Percentiles rank a stretch among this genome's conserved stretches.
These are phyloP conservation scores for Lasiodiplodia sp. DNA, from an alignment of 2,329 filamentous ascomycete species.

Conservation along the genomic window DNA sequence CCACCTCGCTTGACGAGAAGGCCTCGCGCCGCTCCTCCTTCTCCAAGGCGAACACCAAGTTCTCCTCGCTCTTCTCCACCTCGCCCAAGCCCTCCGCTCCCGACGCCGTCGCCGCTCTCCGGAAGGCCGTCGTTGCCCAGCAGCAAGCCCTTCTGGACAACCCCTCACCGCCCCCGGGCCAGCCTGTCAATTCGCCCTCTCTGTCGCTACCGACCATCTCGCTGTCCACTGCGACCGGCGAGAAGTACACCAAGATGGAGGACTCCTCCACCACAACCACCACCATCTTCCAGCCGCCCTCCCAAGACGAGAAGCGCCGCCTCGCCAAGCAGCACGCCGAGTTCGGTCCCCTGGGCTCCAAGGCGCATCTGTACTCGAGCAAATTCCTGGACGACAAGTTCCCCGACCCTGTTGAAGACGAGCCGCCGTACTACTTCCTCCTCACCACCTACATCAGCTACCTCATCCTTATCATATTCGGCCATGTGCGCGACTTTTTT, in stretches of 20 bases:
- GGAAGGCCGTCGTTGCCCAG: constrained; percentile 68
- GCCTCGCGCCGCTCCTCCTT: constrained; percentile 57
- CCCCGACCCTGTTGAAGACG: constrained; percentile 85
- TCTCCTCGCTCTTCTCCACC: constrained; percentile 82
- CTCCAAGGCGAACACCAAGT: constrained; percentile 69
- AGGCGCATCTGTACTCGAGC: constrained; percentile 87
- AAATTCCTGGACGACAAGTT: constrained; percentile 83
- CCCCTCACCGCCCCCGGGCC: constrained; percentile 58
- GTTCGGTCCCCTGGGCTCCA: constrained; percentile 84
- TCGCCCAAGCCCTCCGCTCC: constrained; percentile 73
- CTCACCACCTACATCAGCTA: constrained; percentile 99
- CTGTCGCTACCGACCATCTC: constrained; percentile 89
- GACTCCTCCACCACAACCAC: constrained; percentile 54
- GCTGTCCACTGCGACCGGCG: constrained; percentile 82
- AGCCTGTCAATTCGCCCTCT: constrained; percentile 73
- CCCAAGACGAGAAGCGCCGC: constrained; percentile 79
- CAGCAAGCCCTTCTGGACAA: constrained; percentile 68
- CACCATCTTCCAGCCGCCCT: constrained; percentile 85
- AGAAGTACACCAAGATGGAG: constrained; percentile 70
- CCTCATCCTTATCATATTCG: constrained; percentile 91
- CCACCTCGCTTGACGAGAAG: constrained; percentile 62
- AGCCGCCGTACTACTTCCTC: constrained; percentile 95
- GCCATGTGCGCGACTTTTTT: constrained; percentile 96
- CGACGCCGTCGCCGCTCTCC: constrained; percentile 66
- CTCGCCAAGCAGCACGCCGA: constrained; percentile 84